phyloP scores from a whole-genome alignment of 176 grass and related monocot species.

The Saccharum officinarum region DNA sequence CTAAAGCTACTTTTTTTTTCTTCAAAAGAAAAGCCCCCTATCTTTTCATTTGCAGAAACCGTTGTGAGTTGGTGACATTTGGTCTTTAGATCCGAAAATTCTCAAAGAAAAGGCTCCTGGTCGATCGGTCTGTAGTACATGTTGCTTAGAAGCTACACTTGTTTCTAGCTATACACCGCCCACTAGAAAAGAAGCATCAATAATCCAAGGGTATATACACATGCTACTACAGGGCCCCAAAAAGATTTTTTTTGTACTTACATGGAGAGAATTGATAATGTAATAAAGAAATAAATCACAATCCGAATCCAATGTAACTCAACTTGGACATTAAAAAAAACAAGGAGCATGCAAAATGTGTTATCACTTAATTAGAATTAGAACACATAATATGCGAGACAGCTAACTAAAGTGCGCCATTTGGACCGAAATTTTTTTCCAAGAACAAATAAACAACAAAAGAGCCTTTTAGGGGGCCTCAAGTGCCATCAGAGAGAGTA shows the following conservation, averaged over 20 bases:
- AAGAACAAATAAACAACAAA: conserved; percentile 27
- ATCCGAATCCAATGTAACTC: conserved; percentile 16
- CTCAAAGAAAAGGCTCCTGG: background rate
- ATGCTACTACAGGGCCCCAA: background rate
- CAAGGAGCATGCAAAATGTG: background rate
- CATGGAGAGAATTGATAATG: background rate
- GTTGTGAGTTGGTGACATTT: conserved; percentile 29
- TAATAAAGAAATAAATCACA: background rate
- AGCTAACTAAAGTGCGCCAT: conserved; percentile 22
- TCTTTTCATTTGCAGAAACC: conserved; percentile 30
- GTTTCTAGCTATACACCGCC: background rate
- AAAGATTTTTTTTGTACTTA: background rate
- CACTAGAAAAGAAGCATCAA: background rate
- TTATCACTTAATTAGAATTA: background rate
- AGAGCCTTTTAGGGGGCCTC: conserved; percentile 20
- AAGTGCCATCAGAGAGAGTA: conserved; percentile 32
- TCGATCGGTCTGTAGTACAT: background rate
- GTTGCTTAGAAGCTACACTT: conserved; percentile 58
- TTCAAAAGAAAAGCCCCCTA: background rate
- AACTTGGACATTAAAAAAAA: background rate
- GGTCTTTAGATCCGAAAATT: conserved; percentile 28
- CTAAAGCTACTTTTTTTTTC: background rate
- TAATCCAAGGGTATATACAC: background rate
- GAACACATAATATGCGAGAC: background rate
- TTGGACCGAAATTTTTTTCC: conserved; percentile 19